phyloP scores from a whole-genome alignment of 768 basidiomycete species.

The Termitomyces sp. region DNA sequence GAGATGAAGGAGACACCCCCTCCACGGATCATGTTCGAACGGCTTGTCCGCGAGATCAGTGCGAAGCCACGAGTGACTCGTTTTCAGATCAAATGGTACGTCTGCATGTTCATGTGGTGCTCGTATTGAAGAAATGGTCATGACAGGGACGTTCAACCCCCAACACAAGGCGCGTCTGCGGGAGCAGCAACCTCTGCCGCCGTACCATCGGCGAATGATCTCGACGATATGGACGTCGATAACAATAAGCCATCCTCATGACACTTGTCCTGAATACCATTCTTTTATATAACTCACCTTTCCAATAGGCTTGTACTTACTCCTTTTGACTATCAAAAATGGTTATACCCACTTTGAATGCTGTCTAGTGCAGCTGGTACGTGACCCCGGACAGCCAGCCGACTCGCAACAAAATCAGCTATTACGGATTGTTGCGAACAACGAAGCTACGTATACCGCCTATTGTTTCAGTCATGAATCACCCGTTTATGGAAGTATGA shows the following conservation, averaged over 20 bases:
- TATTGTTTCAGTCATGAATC: not conserved
- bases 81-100: constrained; percentile 84
- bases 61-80: constrained; percentile 92
- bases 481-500: not conserved
- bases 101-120: not conserved
- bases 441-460: not conserved
- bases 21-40: constrained; percentile 64
- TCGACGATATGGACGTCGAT: constrained; percentile 37
- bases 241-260: constrained; percentile 20
- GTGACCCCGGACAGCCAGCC: not conserved
- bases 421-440: not conserved
- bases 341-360: not conserved
- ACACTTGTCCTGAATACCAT: not conserved
- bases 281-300: not conserved
- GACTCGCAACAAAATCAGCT: not conserved
- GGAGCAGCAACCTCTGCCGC: constrained; percentile 70
- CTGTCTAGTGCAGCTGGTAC: too few species aligned
- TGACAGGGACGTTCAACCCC: constrained; percentile 59
- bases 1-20: constrained; percentile 81
- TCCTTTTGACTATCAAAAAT: not conserved
- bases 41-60: constrained; percentile 82
- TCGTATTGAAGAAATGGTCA: not conserved
- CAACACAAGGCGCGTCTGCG: constrained; percentile 36
- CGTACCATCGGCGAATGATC: constrained; percentile 68
- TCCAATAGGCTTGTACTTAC: not conserved